These are phyloP conservation scores for Magnaporthiopsis rhizophila DNA, from an alignment of 2,329 filamentous ascomycete genomes.

Conservation along the genomic window DNA sequence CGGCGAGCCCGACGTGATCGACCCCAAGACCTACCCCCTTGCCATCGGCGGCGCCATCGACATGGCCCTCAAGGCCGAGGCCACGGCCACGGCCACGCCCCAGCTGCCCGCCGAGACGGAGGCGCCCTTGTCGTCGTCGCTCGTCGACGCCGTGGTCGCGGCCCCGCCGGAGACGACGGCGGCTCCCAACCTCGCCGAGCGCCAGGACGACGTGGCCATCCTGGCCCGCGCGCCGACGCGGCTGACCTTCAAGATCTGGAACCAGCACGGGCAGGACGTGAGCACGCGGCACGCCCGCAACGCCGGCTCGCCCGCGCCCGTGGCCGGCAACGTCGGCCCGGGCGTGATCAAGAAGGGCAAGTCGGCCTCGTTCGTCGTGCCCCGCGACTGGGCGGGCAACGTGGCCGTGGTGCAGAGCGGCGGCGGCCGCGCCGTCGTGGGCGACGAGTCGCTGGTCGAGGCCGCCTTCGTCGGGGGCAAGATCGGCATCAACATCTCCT, in stretches of 20 bases:
- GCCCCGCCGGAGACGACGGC: not conserved
- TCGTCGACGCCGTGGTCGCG: not conserved
- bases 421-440: not conserved
- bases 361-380: not conserved
- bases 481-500: constrained; percentile 1
- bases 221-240: not conserved
- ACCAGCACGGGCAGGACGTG: not conserved
- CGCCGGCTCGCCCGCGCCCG: not conserved
- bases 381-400: not conserved
- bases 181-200: not conserved
- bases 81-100: not conserved
- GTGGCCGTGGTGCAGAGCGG: not conserved
- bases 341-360: not conserved
- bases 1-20: constrained; percentile 3
- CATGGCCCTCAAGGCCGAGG: not conserved
- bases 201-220: not conserved
- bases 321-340: not conserved
- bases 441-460: not conserved
- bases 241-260: not conserved
- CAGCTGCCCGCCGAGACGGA: not conserved
- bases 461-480: not conserved
- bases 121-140: not conserved
- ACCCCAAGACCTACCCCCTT: not conserved
- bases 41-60: constrained; percentile 7
- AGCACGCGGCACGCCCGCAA: not conserved